Evolutionary conservation across 495 filamentous ascomycete genomes (phyloP).

Genomic region (Letharia lupina): DNA sequence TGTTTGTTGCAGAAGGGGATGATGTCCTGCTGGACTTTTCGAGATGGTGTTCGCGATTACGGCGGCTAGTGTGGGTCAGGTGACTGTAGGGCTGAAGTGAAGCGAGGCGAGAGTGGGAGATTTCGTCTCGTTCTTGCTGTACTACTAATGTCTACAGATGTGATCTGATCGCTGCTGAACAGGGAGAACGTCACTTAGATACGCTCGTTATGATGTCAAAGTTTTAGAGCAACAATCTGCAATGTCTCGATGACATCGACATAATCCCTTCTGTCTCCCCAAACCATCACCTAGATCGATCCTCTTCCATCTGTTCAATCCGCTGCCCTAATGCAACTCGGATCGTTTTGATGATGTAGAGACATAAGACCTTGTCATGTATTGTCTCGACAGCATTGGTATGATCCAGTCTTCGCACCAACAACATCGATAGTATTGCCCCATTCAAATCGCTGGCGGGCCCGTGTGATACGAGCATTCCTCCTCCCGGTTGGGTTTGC

Average conservation of each 20-base stretch:
- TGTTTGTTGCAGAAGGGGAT: neutral
- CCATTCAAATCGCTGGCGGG: neutral
- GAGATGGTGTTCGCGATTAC: conserved; percentile 9
- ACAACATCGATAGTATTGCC: neutral
- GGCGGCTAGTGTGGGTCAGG: conserved; percentile 21
- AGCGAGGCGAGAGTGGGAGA: conserved; percentile 7
- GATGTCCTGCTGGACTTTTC: conserved; percentile 1
- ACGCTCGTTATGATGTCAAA: neutral
- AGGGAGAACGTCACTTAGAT: neutral
- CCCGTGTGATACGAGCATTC: neutral
- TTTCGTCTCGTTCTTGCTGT: neutral
- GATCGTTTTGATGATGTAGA: neutral
- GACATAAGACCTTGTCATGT: neutral
- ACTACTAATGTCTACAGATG: neutral
- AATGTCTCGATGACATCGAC: neutral
- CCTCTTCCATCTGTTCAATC: neutral
- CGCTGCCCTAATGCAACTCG: neutral
- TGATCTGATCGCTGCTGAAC: neutral
- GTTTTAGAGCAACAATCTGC: neutral
- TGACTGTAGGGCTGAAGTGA: conserved; percentile 17
- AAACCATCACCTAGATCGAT: neutral
- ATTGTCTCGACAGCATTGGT: neutral
- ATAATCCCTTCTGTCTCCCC: neutral
- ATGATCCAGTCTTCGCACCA: neutral
- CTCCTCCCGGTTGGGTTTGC: neutral